phyloP scores from a whole-genome alignment of 2,329 filamentous ascomycete genomes.

The Paecilomyces sp. region DNA sequence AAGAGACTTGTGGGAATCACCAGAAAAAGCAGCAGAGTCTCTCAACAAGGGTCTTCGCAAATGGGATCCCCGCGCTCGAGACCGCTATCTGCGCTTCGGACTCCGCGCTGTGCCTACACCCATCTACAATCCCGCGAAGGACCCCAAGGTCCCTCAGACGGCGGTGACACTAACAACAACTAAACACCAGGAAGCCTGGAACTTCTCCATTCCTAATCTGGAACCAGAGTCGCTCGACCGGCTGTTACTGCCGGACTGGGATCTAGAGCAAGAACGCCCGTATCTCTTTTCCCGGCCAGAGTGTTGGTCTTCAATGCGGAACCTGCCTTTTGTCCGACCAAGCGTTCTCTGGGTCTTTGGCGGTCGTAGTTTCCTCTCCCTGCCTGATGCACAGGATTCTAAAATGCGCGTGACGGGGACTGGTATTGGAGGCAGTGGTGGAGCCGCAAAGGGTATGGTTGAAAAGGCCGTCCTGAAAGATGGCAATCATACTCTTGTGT shows the following conservation, averaged over 20 bases:
- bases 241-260: constrained; percentile 2
- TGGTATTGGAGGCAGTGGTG: constrained; percentile 16
- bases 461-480: constrained; percentile 8
- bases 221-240: constrained; percentile 1
- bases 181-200: background rate
- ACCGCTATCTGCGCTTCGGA: constrained; percentile 5
- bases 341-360: constrained; percentile 17
- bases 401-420: constrained; percentile 14
- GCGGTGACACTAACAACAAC: constrained; percentile 14
- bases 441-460: constrained; percentile 9
- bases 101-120: constrained; percentile 9
- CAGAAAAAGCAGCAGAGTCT: background rate
- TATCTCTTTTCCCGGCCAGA: constrained; percentile 11
- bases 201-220: background rate
- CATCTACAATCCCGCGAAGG: constrained; percentile 3
- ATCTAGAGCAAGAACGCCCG: constrained; percentile 6
- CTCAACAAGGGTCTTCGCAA: constrained; percentile 4
- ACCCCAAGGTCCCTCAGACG: constrained; percentile 2
- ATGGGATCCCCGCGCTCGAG: constrained; percentile 9
- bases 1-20: background rate
- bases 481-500: constrained; percentile 7
- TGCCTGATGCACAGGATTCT: constrained; percentile 6
- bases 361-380: constrained; percentile 10
- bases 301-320: constrained; percentile 7
- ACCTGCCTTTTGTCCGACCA: constrained; percentile 15